Base-by-base conservation (phyloP, 2,329 filamentous ascomycete species). In the Camptophora hylomeconis region DNA sequence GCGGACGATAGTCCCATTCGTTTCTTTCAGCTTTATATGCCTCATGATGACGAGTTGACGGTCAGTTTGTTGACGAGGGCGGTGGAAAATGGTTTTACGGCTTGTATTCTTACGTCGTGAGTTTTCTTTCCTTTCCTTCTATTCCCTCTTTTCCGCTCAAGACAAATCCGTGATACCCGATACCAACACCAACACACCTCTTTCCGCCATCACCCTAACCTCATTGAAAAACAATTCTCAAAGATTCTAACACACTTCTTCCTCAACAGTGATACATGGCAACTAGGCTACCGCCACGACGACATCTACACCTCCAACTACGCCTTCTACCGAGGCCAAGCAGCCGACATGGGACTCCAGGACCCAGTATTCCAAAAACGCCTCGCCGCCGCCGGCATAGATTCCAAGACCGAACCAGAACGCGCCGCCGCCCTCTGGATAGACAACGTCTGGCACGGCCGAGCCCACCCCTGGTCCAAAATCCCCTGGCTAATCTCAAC, bases 11-110 rank as follows among this genome's bases (percentile, higher is more conserved):
- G 28, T 8, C 32, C 37, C 0, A 56, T 64, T 2, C 55, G 72
- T 0, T 75, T 72, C 47, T 77, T 66, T 50, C 72, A 77, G 47
- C 54, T 77, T 1, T 77, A 77, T 47, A 66, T 69, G 63, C 67
- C 67, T 2, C 69, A 74, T 31, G 69, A 76, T 38, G 69, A 75
- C 34, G 67, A 68, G 32, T 46, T 75, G 14, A 69, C 69, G 0
- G 30, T 69, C 3, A 69, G 61, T 1, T 51, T 77, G 10, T 52
- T 77, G 2, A 54, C 55, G n/a, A 54, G 71, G 13, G 72, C 72
- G 0, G 54, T 61, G 36, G 50, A 65, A 2, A 55, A 50, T 4
- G 71, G 71, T 1, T 76, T 68, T 46, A 58, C 60, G 2, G 72
- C 62, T 0, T 66, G 65, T 31, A 66, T 77, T 5, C 51, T 77